Evolutionary conservation across 208 protist species (phyloP), one percentile per base, ranked within the genome.

Genomic region (Trypanosoma mega): DNA sequence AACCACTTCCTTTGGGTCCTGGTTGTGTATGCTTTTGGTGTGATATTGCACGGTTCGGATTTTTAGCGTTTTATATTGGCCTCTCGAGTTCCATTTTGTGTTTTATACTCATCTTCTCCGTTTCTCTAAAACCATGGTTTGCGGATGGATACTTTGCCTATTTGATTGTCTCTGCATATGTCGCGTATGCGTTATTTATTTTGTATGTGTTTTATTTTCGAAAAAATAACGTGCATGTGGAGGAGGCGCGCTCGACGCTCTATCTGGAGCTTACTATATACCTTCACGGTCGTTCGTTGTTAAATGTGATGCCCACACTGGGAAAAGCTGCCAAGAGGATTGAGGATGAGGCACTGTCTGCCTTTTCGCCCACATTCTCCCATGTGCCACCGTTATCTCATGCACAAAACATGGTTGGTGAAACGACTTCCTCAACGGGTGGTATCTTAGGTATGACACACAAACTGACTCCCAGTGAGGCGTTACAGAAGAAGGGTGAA

Each of bases 21-120:
- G 80, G 80, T 8, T 46, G 73, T 54, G 80, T 87, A 2, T 87
- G 80, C 50, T 79, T 83, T 44, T 87, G 80, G 80, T 87, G 80
- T 43, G 65, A 78, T 48, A 58, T 82, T 11, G 72, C 76, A 6
- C 80, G 80, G 11, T 70, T 76, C 36, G 53, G 50, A 20, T 83
- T 83, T 51, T n/a, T 83, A 21, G 73, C 76, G 16, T 58, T 87
- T 30, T 74, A 43, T 39, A 39, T 78, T n/a, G 69, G 58, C 12
- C 49, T 72, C n/a, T 34, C 64, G 18, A 68, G 51, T 31, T 53
- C 65, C n/a, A 21, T 57, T 29, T 33, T 76, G 41, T 67, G 72
- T 20, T 55, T 81, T 3, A 43, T 83, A 11, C 60, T 83, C 7
- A 36, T 64, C 36, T 76, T 87, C 27, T 63, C 55, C 33, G 49